phyloP scores from a whole-genome alignment of 1,139 yeast species.

The Saccharomyces pastorianus region DNA sequence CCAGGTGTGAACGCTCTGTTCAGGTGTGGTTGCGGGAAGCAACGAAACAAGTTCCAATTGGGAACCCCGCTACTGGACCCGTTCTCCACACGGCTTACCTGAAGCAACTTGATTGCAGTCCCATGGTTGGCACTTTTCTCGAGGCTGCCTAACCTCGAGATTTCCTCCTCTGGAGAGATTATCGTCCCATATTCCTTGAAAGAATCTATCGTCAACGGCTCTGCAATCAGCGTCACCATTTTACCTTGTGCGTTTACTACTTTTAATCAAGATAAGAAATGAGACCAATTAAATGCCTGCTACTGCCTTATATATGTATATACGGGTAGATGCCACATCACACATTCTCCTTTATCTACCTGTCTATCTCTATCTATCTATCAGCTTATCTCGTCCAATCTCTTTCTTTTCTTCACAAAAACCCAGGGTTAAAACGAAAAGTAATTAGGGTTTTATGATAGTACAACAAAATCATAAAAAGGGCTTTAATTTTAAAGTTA shows the following conservation, averaged over 20 bases:
- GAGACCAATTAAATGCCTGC: background rate
- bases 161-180: conserved; percentile 48
- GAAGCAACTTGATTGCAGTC: conserved; percentile 70
- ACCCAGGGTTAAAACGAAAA: background rate
- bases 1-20: conserved; percentile 30
- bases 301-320: background rate
- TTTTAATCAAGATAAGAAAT: background rate
- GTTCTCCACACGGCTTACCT: conserved; percentile 62
- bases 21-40: conserved; percentile 64
- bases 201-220: conserved; percentile 41
- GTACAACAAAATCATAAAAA: too few relatives aligned
- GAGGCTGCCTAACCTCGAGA: conserved; percentile 36
- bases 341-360: background rate
- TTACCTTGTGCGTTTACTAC: background rate
- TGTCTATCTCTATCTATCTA: background rate
- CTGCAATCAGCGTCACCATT: conserved; percentile 4
- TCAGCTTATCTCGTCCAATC: background rate
- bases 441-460: background rate
- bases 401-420: background rate
- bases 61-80: conserved; percentile 41
- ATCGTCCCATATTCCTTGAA: conserved; percentile 48
- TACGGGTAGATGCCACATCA: background rate
- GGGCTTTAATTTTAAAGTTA: background rate
- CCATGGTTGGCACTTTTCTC: conserved; percentile 70
- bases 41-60: conserved; percentile 77